Base-by-base conservation (phyloP, 2,329 filamentous ascomycete genomes). In the Penicillium concentricum region DNA sequence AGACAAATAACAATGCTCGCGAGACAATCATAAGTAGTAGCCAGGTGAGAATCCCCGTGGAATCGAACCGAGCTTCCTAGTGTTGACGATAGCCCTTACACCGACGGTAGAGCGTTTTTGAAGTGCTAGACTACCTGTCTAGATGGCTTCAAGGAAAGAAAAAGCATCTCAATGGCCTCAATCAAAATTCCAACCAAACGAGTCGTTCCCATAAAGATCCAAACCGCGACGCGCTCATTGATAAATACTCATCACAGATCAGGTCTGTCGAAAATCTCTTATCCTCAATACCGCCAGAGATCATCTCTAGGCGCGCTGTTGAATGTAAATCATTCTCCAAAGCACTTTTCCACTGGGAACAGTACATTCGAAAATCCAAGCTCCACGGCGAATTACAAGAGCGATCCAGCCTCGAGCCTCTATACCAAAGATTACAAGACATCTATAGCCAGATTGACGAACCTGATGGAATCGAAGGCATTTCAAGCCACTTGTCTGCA, bases 371-470 rank as follows among this genome's bases (percentile, higher is more conserved):
- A 30, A 81, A 86, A 64, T 74, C 76, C 54, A 76, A 72, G 49
- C 67, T 70, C n/a, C 76, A 73, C 57, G 68, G 65, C 26, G 74
- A 77, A 26, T 79, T 80, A 1, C 79, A 81, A 2, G 82, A 85
- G 22, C 62, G 70, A 13, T 77, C 83, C n/a, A 81, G 79, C 46
- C 70, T 81, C 44, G 81, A 88, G 51, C 81, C 85, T 24, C 80
- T 94, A 4, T 84, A 95, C 58, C 85, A 91, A 63, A 85, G 87
- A 59, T 79, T 99, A 24, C 93, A 97, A 69, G 87, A 93, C 51
- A 96, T 99, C 18, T 99, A 99, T 73, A 91, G 91, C 1, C 90
- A 97, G 66, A 97, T 99, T 59, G 94, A 99, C 68, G 94, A 99
- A 67, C 95, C 94, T 0, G 94, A 99, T 73, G 92, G 93, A 1